phyloP scores from a whole-genome alignment of 768 basidiomycete species.

The Phaeotremella skinneri region DNA sequence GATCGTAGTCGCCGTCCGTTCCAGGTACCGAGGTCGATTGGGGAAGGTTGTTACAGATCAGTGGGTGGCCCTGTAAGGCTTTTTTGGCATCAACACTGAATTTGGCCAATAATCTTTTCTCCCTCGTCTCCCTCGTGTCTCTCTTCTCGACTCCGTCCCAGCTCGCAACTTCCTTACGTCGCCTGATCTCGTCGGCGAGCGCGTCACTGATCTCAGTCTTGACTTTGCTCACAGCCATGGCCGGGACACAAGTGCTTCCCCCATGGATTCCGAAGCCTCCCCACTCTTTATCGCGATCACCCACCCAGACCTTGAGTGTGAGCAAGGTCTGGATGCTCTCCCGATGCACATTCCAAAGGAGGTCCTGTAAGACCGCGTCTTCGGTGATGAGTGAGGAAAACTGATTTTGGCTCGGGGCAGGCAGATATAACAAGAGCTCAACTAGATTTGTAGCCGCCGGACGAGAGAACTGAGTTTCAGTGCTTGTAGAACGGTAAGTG shows the following conservation, averaged over 20 bases:
- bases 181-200: neutral
- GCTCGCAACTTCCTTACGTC: neutral
- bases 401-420: no score
- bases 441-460: conserved; percentile 6
- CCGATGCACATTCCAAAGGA: neutral
- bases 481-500: no score
- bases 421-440: neutral
- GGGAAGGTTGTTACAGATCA: neutral
- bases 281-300: conserved; percentile 3
- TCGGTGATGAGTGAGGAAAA: no score
- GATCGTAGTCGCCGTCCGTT: no score
- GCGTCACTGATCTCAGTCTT: conserved; percentile 8
- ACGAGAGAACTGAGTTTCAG: neutral
- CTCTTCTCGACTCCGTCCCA: conserved; percentile 2
- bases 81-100: neutral
- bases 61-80: neutral
- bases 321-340: neutral
- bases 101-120: conserved; percentile 1
- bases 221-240: conserved; percentile 3
- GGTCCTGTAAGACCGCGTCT: neutral
- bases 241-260: conserved; percentile 1
- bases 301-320: neutral
- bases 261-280: conserved; percentile 17
- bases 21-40: neutral
- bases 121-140: conserved; percentile 3